Conservation (phyloP, 2,329 filamentous ascomycete species). For the Hymenoscyphus albidus region DNA sequence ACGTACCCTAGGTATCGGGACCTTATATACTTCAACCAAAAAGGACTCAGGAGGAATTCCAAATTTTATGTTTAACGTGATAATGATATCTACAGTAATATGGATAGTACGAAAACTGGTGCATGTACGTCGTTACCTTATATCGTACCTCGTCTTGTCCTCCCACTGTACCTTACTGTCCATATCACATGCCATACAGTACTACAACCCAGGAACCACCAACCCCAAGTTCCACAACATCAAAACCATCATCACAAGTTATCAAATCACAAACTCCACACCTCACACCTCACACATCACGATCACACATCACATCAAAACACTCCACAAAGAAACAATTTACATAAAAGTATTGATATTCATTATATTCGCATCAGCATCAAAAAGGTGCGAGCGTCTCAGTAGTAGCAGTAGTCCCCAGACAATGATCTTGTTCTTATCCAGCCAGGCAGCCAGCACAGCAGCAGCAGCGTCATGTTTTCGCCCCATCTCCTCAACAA, state of each 20-base stretch:
- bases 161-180: too few species aligned
- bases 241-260: background rate
- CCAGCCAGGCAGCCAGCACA: background rate
- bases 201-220: too few species aligned
- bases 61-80: too few species aligned
- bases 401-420: background rate
- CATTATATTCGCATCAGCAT: constrained; percentile 27
- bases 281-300: background rate
- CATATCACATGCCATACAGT: too few species aligned
- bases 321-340: background rate
- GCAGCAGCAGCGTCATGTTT: background rate
- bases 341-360: constrained; percentile 15
- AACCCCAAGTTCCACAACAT: background rate
- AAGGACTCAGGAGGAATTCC: too few species aligned
- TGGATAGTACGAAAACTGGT: too few species aligned
- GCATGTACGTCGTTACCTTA: too few species aligned
- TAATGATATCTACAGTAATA: too few species aligned
- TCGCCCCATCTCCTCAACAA: background rate
- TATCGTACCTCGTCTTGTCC: too few species aligned
- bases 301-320: too few species aligned
- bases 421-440: constrained; percentile 6
- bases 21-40: too few species aligned
- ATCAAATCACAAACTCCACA: background rate
- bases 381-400: constrained; percentile 11
- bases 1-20: too few species aligned